Evolutionary conservation across 2,329 filamentous ascomycete genomes (phyloP).

Genomic region (Phaeosphaeriaceae sp.): DNA sequence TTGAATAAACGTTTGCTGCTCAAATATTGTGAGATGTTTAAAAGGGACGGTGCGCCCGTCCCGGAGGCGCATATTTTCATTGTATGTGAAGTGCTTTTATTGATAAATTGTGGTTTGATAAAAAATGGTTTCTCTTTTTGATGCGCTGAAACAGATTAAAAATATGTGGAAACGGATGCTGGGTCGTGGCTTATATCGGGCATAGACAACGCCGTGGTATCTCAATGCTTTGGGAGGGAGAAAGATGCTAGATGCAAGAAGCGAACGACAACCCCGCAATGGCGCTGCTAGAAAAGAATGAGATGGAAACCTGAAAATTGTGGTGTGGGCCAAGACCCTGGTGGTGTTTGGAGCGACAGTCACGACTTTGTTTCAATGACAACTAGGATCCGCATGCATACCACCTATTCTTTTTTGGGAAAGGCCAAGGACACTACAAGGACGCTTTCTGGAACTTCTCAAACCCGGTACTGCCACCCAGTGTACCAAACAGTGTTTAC

Average conservation of each 20-base stretch:
- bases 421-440: neutral
- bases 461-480: neutral
- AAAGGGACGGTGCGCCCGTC: too few species aligned
- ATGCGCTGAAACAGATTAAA: too few species aligned
- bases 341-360: neutral
- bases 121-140: too few species aligned
- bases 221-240: neutral
- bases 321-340: neutral
- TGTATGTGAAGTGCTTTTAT: too few species aligned
- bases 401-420: neutral
- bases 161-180: neutral
- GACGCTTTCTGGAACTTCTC: neutral
- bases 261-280: slow-evolving; percentile 9
- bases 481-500: slow-evolving; percentile 14
- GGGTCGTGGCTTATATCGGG: neutral
- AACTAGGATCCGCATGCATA: too few species aligned
- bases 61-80: too few species aligned
- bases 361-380: too few species aligned
- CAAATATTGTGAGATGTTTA: too few species aligned
- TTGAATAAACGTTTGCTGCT: neutral
- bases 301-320: neutral
- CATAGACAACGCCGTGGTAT: neutral
- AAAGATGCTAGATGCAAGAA: too few species aligned
- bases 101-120: too few species aligned
- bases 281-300: slow-evolving; percentile 1